Evolutionary conservation across 2,329 filamentous ascomycete genomes (phyloP), one percentile per base, ranked within the genome.

Genomic region (Pestalotiopsis sp.): DNA sequence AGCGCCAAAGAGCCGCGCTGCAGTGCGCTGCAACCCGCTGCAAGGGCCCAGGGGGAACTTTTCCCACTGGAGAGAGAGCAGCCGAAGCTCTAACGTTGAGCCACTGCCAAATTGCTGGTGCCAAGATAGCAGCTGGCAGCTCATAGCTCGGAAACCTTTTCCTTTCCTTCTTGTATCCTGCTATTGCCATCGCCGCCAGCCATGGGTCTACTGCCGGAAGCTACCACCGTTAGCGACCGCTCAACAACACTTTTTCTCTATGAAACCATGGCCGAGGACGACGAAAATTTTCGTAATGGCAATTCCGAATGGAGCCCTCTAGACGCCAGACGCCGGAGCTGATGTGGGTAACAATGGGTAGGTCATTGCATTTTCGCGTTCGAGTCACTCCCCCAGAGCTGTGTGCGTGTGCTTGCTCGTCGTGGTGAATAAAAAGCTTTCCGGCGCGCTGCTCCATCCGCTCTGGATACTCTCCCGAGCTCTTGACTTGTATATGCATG

Each of bases 211-310:
- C 30, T 35, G 30, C 30, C 30, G 30, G 30, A 35, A 35, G 30
- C 30, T 35, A 35, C 30, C 30, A 35, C 6, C 30, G 6, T 35
- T 35, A 35, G 30, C 30, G 11, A 61, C n/a, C n/a, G 30, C 26
- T 38, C 58, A 52, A n/a, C 17, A 52, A n/a, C 20, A 20, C 44
- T 20, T 20, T 20, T n/a, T 52, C 10, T 22, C 44, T 9, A n/a
- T 52, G 44, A 52, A 52, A 61, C n/a, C n/a, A 39, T 35, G 35
- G 56, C 58, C 61, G 48, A 22, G n/a, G 61, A 38, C 22, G n/a
- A 20, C 44, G 61, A 64, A 64, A 48, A 64, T 64, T 64, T 64
- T 64, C 61, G 61, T 52, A 61, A 61, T 61, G 61, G 61, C 61
- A 52, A 64, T 44, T 38, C 11, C 17, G 39, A 44, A 35, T 40